Evolutionary conservation across 1,284 basidiomycete species (phyloP).

Genomic region (Phaffia rhodozyma): DNA sequence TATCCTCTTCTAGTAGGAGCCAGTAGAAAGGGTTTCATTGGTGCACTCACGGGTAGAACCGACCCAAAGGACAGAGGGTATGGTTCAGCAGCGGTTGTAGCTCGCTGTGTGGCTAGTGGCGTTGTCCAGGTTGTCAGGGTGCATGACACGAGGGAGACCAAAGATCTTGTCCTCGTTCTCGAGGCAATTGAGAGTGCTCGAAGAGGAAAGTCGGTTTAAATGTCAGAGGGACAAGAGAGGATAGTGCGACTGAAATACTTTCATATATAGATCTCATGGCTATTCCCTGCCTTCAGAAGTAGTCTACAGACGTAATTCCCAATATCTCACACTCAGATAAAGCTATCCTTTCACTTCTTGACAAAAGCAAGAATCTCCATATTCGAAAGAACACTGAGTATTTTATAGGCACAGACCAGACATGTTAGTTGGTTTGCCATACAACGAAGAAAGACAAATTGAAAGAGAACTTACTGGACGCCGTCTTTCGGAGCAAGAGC

Average conservation of each 20-base stretch:
- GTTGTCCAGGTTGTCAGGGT: conserved; percentile 61
- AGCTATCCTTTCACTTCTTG: no score
- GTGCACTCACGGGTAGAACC: conserved; percentile 40
- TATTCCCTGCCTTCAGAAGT: no score
- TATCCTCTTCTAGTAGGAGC: conserved; percentile 66
- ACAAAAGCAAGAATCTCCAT: no score
- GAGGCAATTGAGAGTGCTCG: conserved; percentile 35
- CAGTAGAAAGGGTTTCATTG: conserved; percentile 75
- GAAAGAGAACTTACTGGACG: not conserved
- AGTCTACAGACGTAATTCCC: no score
- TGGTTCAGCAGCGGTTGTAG: conserved; percentile 71
- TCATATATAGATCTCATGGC: no score
- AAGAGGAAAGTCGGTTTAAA: no score
- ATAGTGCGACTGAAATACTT: no score
- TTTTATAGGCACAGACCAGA: no score
- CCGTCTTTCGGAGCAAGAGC: conserved; percentile 1
- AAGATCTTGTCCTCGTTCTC: conserved; percentile 46
- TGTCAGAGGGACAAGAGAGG: no score
- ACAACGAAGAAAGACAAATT: not conserved
- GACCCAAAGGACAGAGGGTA: conserved; percentile 55
- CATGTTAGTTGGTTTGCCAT: no score
- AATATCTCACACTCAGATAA: no score
- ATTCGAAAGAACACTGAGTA: no score
- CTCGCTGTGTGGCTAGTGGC: conserved; percentile 63
- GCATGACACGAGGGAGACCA: conserved; percentile 65